These are phyloP conservation scores for Tricholoma sp. DNA, from an alignment of 768 basidiomycete species.

Conservation along the genomic window DNA sequence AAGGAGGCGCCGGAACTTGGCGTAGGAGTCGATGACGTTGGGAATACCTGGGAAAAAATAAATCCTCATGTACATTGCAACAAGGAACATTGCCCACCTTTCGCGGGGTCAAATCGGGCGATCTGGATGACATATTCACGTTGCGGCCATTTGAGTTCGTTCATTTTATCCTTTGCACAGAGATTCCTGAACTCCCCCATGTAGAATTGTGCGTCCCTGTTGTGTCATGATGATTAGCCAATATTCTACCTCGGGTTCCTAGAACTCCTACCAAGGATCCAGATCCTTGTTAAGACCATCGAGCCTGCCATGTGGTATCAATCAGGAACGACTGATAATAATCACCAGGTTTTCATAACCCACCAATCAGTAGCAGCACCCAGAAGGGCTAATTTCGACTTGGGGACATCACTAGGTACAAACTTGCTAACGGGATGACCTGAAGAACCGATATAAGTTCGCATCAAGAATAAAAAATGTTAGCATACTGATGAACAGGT, in stretches of 20 bases:
- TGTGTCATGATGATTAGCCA: background rate
- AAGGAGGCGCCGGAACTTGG: slow-evolving; percentile 71
- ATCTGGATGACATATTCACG: slow-evolving; percentile 88
- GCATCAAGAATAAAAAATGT: background rate
- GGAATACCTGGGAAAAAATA: slow-evolving; percentile 57
- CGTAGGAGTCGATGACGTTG: slow-evolving; percentile 83
- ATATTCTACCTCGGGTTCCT: background rate
- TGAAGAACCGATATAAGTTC: slow-evolving; percentile 10
- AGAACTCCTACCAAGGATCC: slow-evolving; percentile 40
- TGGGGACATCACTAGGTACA: slow-evolving; percentile 80
- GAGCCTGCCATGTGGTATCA: slow-evolving; percentile 44
- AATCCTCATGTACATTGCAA: background rate
- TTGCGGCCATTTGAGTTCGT: slow-evolving; percentile 69
- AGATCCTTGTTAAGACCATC: slow-evolving; percentile 95
- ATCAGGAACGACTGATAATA: background rate
- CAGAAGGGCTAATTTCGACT: slow-evolving; percentile 63
- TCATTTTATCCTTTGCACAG: slow-evolving; percentile 78
- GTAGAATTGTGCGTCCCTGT: slow-evolving; percentile 76
- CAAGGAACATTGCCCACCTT: slow-evolving; percentile 21
- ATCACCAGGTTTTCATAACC: slow-evolving; percentile 16
- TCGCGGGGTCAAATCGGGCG: slow-evolving; percentile 90
- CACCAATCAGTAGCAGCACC: slow-evolving; percentile 87
- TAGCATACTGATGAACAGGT: slow-evolving; percentile 79
- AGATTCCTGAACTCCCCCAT: slow-evolving; percentile 84
- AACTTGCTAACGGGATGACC: slow-evolving; percentile 92